Evolutionary conservation across 352 stramenopile species (phyloP).

Genomic region (Globisporangium abappressorium): DNA sequence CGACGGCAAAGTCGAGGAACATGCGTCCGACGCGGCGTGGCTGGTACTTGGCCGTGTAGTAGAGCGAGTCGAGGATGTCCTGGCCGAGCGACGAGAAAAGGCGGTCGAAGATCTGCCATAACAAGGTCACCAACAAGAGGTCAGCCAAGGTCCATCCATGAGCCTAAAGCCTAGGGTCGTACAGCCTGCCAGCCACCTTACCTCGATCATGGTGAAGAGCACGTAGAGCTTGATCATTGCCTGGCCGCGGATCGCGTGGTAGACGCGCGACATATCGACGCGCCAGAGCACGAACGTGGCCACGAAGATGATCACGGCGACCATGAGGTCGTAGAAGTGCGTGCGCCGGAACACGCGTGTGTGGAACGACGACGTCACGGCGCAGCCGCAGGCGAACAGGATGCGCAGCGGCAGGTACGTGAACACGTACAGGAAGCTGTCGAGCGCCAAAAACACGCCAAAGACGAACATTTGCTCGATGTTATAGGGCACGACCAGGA

Average conservation of each 20-base stretch:
- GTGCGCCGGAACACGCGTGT: conserved; percentile 77
- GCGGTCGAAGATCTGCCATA: conserved; percentile 91
- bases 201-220: conserved; percentile 97
- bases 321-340: conserved; percentile 92
- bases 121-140: neutral
- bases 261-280: conserved; percentile 96
- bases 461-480: conserved; percentile 90
- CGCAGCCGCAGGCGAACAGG: conserved; percentile 72
- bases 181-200: neutral
- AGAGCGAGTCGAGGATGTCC: conserved; percentile 95
- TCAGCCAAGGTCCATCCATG: neutral
- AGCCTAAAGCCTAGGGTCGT: neutral
- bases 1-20: conserved; percentile 73
- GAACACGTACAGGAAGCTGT: conserved; percentile 97
- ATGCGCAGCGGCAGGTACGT: conserved; percentile 95
- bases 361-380: conserved; percentile 73
- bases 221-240: conserved; percentile 99
- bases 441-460: conserved; percentile 93
- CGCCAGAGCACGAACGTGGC: conserved; percentile 71
- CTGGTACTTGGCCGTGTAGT: conserved; percentile 85
- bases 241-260: conserved; percentile 98
- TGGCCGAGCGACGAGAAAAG: conserved; percentile 96
- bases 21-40: conserved; percentile 66
- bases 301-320: conserved; percentile 78
- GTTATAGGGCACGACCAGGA: conserved; percentile 69